Evolutionary conservation across 2,329 filamentous ascomycete species (phyloP), one percentile per base, ranked within the genome.

Genomic region (Alternaria gaisen): DNA sequence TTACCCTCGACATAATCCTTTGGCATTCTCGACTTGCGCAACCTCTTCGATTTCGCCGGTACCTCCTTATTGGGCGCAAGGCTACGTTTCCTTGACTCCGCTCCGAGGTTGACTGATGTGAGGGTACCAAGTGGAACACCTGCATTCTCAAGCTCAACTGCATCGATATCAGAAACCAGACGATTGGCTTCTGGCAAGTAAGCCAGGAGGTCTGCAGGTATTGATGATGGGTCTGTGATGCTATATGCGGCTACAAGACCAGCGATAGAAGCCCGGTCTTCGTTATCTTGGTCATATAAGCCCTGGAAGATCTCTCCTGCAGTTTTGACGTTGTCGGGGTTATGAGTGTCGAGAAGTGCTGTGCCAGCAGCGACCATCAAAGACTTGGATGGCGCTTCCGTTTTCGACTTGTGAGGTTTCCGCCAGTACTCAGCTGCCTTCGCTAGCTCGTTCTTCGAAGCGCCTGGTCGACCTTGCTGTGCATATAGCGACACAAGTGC

Each of bases 191-290:
- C 80, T 5, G 89, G 87, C 18, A 94, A 83, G 42, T 83, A 81
- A 18, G 83, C 79, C 10, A 88, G 79, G 57, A 90, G 74, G 16
- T 78, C 82, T 0, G 84, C 74, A 55, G 87, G 79, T 20, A 88
- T 82, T 63, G 86, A 86, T 9, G 83, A 75, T 2, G 86, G 84
- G 62, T 90, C 84, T 1, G 81, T 83, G 2, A 87, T 87, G 28
- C 91, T 90, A 69, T 91, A 88, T 10, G 93, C 90, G 3, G 95
- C 95, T 8, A 98, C 87, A n/a, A 95, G 87, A 1, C 95, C 95
- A 9, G 93, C 93, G 16, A 88, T 86, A 1, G 91, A 89, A 56
- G 90, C 85, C 32, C 85, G 85, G 69, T 97, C 92, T 40, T 82
- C 82, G n/a, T 85, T 82, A 42, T 93, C 85, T 60, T 88, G 84